Conservation (phyloP, 495 filamentous ascomycete genomes). For the Neurospora pannonica region DNA sequence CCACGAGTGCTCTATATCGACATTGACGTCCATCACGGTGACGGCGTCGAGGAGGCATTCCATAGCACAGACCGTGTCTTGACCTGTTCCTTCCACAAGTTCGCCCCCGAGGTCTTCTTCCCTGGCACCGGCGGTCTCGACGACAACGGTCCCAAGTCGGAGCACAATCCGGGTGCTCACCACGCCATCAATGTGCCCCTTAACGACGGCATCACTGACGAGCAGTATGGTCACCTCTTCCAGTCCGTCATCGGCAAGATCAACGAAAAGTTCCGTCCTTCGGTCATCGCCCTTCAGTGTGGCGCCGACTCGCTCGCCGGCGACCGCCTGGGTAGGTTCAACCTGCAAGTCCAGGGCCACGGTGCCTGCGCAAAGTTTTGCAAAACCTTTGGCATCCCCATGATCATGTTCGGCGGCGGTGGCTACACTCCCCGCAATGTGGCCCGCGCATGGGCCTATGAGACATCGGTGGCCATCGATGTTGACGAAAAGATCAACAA, state of each 20-base stretch:
- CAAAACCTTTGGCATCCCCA: slow-evolving; percentile 65
- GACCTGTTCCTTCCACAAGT: slow-evolving; percentile 98
- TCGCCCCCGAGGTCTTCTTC: slow-evolving; percentile 81
- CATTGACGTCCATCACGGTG: slow-evolving; percentile 97
- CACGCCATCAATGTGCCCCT: slow-evolving; percentile 95
- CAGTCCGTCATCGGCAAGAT: slow-evolving; percentile 67
- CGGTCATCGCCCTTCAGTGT: slow-evolving; percentile 90
- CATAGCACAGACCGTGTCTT: slow-evolving; percentile 97
- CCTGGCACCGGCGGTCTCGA: slow-evolving; percentile 90
- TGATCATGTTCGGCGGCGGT: slow-evolving; percentile 87
- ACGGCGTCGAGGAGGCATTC: slow-evolving; percentile 96
- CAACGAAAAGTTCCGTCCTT: slow-evolving; percentile 66
- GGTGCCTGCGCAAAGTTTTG: slow-evolving; percentile 83
- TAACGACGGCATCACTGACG: slow-evolving; percentile 90
- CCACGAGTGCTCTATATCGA: slow-evolving; percentile 94
- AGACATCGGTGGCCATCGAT: slow-evolving; percentile 82
- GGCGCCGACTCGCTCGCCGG: slow-evolving; percentile 92
- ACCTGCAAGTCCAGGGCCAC: slow-evolving; percentile 88
- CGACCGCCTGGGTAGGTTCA: slow-evolving; percentile 90
- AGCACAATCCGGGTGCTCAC: slow-evolving; percentile 84
- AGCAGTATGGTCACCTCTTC: slow-evolving; percentile 79
- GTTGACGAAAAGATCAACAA: slow-evolving; percentile 61
- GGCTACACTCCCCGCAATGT: slow-evolving; percentile 98
- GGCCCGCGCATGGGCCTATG: slow-evolving; percentile 90
- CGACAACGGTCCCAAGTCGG: slow-evolving; percentile 74